phyloP scores from a whole-genome alignment of 225 moss, liverwort and hornwort genomes.

The Sphagnum tenellum region DNA sequence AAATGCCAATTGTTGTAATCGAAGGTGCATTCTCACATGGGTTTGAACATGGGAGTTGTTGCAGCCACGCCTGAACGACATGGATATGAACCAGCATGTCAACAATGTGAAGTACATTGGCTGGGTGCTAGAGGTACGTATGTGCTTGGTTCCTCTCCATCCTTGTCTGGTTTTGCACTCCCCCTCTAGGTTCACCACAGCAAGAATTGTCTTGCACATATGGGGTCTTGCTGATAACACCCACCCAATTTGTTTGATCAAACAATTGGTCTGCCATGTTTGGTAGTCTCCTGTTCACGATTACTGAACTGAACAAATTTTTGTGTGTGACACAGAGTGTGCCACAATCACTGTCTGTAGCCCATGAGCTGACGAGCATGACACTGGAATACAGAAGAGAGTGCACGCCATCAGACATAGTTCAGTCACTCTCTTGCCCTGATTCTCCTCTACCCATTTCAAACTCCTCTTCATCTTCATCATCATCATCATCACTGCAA shows the following conservation, averaged over 20 bases:
- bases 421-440: slow-evolving; percentile 69
- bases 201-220: too few relatives aligned
- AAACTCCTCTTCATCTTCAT: neutral
- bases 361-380: slow-evolving; percentile 76
- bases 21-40: too few relatives aligned
- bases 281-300: too few relatives aligned
- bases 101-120: slow-evolving; percentile 92
- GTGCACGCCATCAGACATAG: slow-evolving; percentile 65
- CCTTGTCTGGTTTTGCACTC: too few relatives aligned
- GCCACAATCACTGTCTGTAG: slow-evolving; percentile 59
- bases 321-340: slow-evolving; percentile 45
- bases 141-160: neutral
- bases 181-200: too few relatives aligned
- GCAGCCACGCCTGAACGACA: slow-evolving; percentile 79
- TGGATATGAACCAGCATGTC: slow-evolving; percentile 94
- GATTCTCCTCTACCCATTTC: slow-evolving; percentile 23
- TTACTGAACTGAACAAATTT: too few relatives aligned
- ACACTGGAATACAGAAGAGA: slow-evolving; percentile 79
- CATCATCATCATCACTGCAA: too few relatives aligned
- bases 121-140: slow-evolving; percentile 78
- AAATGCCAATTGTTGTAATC: too few relatives aligned
- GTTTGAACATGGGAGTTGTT: neutral
- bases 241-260: too few relatives aligned
- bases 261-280: too few relatives aligned
- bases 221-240: neutral